A percentile compares a stretch with the other conserved stretches of the same genome.
Evolutionary conservation across 768 basidiomycete genomes (phyloP).

Genomic region (Pholiota molesta): DNA sequence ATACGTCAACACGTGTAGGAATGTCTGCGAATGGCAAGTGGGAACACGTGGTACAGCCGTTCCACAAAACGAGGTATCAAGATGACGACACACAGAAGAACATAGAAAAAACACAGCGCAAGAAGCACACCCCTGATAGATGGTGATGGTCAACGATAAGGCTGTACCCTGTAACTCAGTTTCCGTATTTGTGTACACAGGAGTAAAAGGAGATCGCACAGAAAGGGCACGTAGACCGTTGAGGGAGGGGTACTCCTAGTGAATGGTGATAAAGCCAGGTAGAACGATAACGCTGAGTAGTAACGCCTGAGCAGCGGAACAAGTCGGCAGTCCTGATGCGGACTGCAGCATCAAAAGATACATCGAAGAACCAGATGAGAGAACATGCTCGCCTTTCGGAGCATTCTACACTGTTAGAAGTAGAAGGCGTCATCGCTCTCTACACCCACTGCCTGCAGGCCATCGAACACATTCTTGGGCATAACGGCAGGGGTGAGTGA

Average conservation of each 20-base stretch:
- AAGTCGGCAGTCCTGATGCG: neutral
- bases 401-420: conserved; percentile 7
- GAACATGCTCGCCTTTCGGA: neutral
- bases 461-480: neutral
- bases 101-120: neutral
- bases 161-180: neutral
- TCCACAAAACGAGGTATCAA: neutral
- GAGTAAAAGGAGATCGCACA: neutral
- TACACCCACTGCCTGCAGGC: neutral
- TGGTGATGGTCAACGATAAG: neutral
- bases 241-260: no score
- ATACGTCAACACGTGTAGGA: neutral
- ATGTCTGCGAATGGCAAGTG: neutral
- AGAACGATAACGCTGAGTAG: neutral
- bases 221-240: neutral
- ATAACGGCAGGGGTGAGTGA: neutral
- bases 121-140: neutral
- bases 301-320: neutral
- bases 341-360: neutral
- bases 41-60: neutral
- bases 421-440: neutral
- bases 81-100: neutral
- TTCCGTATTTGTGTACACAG: neutral
- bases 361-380: neutral
- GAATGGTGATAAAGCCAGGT: no score